Percentiles rank a stretch among this genome's conserved stretches.
phyloP scores from a whole-genome alignment of 768 basidiomycete species.

The Lactifluus volemus region DNA sequence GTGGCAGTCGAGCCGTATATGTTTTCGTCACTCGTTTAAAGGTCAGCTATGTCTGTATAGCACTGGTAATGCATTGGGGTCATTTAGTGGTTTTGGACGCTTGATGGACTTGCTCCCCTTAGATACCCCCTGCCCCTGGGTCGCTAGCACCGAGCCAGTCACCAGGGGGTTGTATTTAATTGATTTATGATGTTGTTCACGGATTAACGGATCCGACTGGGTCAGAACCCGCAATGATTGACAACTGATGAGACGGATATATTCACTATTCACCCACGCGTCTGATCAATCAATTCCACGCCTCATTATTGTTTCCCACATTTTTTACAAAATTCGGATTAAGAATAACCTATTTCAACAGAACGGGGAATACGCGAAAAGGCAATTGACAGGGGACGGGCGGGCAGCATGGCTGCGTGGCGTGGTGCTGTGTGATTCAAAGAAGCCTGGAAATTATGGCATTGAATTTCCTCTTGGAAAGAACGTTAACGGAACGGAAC shows the following conservation, averaged over 20 bases:
- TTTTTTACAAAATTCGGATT: background rate
- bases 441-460: background rate
- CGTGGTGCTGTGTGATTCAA: background rate
- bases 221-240: background rate
- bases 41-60: constrained; percentile 3
- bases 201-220: no score
- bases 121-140: no score
- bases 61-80: background rate
- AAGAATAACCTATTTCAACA: background rate
- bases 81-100: background rate
- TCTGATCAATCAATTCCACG: background rate
- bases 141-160: background rate
- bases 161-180: background rate
- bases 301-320: background rate
- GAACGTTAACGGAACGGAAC: background rate
- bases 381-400: background rate
- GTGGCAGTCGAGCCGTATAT: background rate
- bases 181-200: constrained; percentile 1
- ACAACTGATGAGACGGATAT: background rate
- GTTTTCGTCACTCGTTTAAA: background rate
- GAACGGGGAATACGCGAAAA: background rate
- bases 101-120: background rate
- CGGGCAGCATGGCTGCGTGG: background rate
- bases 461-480: background rate
- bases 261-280: background rate